Base-by-base conservation (phyloP, 129 eudicot genomes). In the Oenanthe sinensis region DNA sequence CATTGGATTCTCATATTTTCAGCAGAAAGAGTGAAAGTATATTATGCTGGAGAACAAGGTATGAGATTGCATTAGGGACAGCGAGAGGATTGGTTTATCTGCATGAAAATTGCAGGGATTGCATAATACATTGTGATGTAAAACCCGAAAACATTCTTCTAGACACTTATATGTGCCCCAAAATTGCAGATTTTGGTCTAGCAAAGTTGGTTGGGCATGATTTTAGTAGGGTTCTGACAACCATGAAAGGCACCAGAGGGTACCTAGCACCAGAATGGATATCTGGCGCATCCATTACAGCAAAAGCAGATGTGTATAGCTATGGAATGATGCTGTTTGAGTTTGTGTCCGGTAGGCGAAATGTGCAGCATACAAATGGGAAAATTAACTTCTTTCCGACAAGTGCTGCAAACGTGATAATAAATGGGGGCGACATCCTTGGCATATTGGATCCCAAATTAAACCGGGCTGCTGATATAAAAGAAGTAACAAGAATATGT, bases 211-310 rank as follows among this genome's bases (percentile, higher is more conserved):
- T 90, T 24, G 93, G 93, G 43, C 87, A 90, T 3, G 91, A 92
- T 28, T 92, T 90, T 75, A 92, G 97, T 74, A 55, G 92, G 68
- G 92, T 89, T 43, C 67, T 92, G 71, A 88, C 97, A 9, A 89
- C 91, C 24, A 78, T 88, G 82, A 84, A 92, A 76, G 96, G 96
- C 47, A 88, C 96, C 37, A 67, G 82, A 73, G 96, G 97, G 13
- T 89, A 92, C 55, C 87, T 92, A 44, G 97, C 97, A 14, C 96
- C 96, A 0, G 97, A 89, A 74, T 92, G 96, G 97, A 78, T 92
- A 76, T 86, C 92, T 1, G 96, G 97, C 19, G 79, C 84, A 8
- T 80, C 91, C 28, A 65, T 92, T 17, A 89, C 91, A 74, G 82
- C 93, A 63, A 92, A 92, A 81, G 97, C 91, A 39, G 96, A 90